Conservation (phyloP, 2,329 filamentous ascomycete genomes). For the Phaeosphaeriaceae sp. region DNA sequence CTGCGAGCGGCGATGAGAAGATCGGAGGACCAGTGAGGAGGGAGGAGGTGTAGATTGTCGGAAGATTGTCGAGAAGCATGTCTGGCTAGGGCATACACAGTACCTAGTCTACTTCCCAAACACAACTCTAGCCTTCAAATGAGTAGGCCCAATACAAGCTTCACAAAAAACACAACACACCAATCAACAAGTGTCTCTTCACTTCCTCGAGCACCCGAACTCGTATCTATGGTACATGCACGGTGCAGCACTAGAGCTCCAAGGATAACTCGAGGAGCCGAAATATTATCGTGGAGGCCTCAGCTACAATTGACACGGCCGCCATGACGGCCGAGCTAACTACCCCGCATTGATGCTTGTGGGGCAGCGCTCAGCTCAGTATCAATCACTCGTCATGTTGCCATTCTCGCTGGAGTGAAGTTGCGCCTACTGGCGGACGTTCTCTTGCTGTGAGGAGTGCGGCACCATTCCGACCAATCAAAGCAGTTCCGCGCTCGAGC, state of each 20-base stretch:
- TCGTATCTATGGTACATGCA: background rate
- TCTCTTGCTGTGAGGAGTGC: background rate
- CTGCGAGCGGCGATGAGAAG: constrained; percentile 7
- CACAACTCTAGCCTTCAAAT: too few relatives aligned
- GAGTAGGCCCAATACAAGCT: background rate
- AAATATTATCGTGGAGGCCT: background rate
- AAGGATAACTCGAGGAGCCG: background rate
- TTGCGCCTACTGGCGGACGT: background rate
- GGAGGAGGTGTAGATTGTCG: constrained; percentile 5
- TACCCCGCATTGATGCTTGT: background rate
- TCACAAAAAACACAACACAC: background rate
- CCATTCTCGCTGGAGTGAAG: background rate
- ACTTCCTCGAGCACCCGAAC: background rate
- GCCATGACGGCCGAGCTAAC: background rate
- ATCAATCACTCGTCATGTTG: background rate
- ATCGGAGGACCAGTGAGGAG: background rate
- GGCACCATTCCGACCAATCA: background rate
- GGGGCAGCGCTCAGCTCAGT: background rate
- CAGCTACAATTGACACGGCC: background rate
- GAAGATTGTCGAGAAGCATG: too few relatives aligned
- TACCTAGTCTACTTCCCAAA: too few relatives aligned
- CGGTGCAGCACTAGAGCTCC: background rate
- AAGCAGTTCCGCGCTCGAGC: background rate
- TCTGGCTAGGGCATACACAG: too few relatives aligned
- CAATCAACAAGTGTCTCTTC: background rate